Evolutionary conservation across 1,284 basidiomycete species (phyloP).

Genomic region (Ustilago esculenta): DNA sequence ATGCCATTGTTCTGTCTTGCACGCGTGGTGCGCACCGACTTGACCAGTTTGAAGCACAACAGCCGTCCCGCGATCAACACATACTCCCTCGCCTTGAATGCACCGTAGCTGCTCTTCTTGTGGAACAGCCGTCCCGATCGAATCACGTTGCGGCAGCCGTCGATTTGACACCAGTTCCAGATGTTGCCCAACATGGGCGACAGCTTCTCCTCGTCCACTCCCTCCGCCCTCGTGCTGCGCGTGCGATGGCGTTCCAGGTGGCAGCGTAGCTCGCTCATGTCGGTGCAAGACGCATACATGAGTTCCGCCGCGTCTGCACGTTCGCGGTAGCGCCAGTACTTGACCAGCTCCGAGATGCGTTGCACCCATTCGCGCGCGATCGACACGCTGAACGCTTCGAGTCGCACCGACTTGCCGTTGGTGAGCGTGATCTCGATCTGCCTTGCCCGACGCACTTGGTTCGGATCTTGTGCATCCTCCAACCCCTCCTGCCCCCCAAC

Average conservation of each 20-base stretch:
- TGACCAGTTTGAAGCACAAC: constrained; percentile 59
- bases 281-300: constrained; percentile 73
- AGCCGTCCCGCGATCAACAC: constrained; percentile 61
- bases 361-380: constrained; percentile 82
- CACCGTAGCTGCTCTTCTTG: constrained; percentile 67
- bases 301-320: constrained; percentile 77
- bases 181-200: constrained; percentile 74
- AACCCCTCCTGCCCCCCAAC: constrained; percentile 76
- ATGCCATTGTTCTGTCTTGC: constrained; percentile 66
- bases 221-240: constrained; percentile 3
- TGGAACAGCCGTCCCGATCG: constrained; percentile 78
- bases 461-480: constrained; percentile 69
- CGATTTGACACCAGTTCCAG: constrained; percentile 82
- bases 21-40: constrained; percentile 54
- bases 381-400: constrained; percentile 71
- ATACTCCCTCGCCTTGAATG: constrained; percentile 56
- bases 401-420: constrained; percentile 76
- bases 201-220: constrained; percentile 59
- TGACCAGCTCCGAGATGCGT: constrained; percentile 74
- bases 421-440: constrained; percentile 80
- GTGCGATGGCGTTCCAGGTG: constrained; percentile 17
- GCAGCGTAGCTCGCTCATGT: constrained; percentile 69
- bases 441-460: constrained; percentile 73
- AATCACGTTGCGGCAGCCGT: constrained; percentile 77
- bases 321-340: constrained; percentile 80